These are phyloP conservation scores for Xanthoceras sorbifolium DNA, from an alignment of 345 rosid genomes.

Conservation along the genomic window DNA sequence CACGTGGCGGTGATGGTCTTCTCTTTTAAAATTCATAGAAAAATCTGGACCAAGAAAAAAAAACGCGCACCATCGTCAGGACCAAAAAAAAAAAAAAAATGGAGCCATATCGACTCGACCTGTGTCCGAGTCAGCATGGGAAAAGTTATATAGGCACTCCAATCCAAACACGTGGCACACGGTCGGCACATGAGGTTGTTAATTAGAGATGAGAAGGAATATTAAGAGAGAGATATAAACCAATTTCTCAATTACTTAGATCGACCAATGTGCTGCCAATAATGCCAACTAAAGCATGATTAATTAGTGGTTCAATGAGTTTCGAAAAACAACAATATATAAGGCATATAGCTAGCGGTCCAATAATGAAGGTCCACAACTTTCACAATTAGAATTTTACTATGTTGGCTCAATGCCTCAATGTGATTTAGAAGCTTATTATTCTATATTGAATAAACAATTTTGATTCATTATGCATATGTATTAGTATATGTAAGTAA, in stretches of 20 bases:
- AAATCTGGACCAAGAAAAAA: not conserved
- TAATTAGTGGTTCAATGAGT: not conserved
- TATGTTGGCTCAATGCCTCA: too few relatives aligned
- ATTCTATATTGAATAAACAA: too few relatives aligned
- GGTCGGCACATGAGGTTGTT: not conserved
- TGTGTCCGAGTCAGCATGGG: conserved; percentile 21
- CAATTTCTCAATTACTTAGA: not conserved
- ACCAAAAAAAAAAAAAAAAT: not conserved
- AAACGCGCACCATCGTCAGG: not conserved
- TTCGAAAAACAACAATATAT: too few relatives aligned
- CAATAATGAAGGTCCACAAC: not conserved
- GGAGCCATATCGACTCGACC: not conserved
- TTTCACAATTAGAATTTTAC: too few relatives aligned
- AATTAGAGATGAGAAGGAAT: not conserved
- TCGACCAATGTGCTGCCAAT: not conserved
- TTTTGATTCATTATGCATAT: too few relatives aligned
- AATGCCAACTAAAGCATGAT: not conserved
- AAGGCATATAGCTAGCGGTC: too few relatives aligned
- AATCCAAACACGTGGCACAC: not conserved
- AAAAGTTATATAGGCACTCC: conserved; percentile 2
- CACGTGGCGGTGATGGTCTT: not conserved
- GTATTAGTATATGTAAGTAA: too few relatives aligned
- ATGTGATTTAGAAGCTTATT: too few relatives aligned
- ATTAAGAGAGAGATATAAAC: not conserved
- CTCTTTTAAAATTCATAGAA: not conserved